phyloP scores from a whole-genome alignment of 257 asterid species.

The Vinca minor region DNA sequence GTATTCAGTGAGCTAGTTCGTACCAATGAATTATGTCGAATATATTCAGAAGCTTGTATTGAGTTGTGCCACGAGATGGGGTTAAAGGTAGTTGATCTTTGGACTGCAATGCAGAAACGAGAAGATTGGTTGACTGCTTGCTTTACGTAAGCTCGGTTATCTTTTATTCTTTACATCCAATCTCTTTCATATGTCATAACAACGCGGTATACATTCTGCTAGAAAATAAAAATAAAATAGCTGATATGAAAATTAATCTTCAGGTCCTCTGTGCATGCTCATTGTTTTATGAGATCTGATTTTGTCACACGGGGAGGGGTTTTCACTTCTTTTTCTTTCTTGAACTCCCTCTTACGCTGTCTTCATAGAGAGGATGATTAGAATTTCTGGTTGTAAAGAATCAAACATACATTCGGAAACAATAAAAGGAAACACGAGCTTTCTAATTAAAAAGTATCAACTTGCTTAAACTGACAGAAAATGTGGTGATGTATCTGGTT shows the following conservation, averaged over 20 bases:
- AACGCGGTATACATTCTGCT: neutral
- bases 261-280: neutral
- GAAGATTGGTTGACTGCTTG: constrained; percentile 67
- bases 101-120: constrained; percentile 74
- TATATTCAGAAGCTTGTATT: constrained; percentile 81
- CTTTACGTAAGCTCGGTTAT: constrained; percentile 59
- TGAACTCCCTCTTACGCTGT: neutral
- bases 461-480: neutral
- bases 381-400: neutral
- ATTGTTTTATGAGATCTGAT: neutral
- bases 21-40: constrained; percentile 71
- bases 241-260: neutral
- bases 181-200: neutral
- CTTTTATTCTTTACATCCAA: neutral
- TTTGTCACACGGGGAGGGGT: too few species aligned
- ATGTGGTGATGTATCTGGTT: neutral
- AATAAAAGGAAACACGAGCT: neutral
- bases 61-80: constrained; percentile 66
- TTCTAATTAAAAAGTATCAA: neutral
- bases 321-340: too few species aligned
- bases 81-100: constrained; percentile 66
- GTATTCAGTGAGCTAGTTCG: constrained; percentile 74
- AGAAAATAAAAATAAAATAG: neutral
- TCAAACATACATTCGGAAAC: neutral
- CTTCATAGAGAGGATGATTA: neutral